Evolutionary conservation across 176 grass and related monocot species (phyloP).

Genomic region (Leersia perrieri): DNA sequence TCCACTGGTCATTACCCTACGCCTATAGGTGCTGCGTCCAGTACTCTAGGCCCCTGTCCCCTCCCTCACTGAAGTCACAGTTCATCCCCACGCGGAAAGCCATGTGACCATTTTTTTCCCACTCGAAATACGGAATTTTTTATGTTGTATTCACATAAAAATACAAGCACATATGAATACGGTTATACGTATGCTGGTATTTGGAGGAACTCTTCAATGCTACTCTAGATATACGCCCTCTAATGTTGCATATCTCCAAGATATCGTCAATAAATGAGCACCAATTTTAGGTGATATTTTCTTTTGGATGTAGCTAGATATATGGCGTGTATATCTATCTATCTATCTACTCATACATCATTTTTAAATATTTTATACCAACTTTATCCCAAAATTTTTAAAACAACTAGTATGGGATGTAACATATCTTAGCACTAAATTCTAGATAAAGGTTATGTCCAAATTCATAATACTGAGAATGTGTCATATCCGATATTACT

Average conservation of each 20-base stretch:
- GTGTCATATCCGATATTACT: too few species aligned
- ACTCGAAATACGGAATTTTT: neutral
- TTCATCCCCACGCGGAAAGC: slow-evolving; percentile 12
- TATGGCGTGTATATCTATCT: neutral
- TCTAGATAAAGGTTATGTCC: too few species aligned
- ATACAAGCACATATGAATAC: neutral
- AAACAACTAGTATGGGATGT: too few species aligned
- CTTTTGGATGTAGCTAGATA: neutral
- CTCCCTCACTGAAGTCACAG: neutral
- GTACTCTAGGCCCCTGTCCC: neutral
- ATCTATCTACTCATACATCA: neutral
- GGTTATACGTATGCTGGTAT: neutral
- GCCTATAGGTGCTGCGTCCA: neutral
- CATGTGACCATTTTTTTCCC: slow-evolving; percentile 8
- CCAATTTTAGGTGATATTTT: neutral
- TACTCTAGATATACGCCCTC: neutral
- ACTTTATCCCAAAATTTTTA: too few species aligned
- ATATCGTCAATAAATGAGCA: neutral
- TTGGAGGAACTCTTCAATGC: neutral
- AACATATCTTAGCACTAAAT: too few species aligned
- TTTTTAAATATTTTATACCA: neutral
- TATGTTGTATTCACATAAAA: neutral
- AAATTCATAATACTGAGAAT: too few species aligned
- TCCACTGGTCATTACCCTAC: neutral
- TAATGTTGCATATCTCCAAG: neutral